Conservation (phyloP, 352 stramenopile species). For the Phytophthora brassicae region DNA sequence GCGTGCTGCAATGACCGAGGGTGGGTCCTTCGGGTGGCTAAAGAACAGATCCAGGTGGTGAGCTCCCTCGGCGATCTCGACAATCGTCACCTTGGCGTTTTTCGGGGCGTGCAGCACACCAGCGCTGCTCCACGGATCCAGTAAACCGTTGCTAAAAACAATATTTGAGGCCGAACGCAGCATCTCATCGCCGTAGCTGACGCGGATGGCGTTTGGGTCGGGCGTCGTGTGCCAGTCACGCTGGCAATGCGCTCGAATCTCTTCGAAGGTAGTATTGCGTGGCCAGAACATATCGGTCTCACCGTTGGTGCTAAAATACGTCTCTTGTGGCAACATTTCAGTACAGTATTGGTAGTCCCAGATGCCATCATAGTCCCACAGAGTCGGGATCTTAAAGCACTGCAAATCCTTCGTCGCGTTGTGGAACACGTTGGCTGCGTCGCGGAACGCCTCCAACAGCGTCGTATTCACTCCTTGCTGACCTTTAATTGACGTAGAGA, state of each 20-base stretch:
- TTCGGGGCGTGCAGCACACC: conserved; percentile 73
- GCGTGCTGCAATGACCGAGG: conserved; percentile 71
- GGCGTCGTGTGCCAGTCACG: conserved; percentile 64
- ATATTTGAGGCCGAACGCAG: conserved; percentile 89
- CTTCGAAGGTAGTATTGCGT: conserved; percentile 57
- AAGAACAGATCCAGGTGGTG: conserved; percentile 95
- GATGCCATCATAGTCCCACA: conserved; percentile 82
- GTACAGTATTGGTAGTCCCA: conserved; percentile 94
- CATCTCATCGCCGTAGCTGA: conserved; percentile 69
- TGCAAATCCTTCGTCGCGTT: conserved; percentile 78
- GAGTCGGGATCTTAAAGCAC: conserved; percentile 76
- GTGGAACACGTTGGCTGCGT: conserved; percentile 86
- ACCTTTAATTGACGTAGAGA: conserved; percentile 30
- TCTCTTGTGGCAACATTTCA: conserved; percentile 89
- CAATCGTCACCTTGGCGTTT: conserved; percentile 58
- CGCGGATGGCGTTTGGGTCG: conserved; percentile 73
- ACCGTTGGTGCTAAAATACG: conserved; percentile 89
- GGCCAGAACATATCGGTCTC: conserved; percentile 93
- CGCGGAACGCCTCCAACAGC: conserved; percentile 53
- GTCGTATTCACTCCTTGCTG: conserved; percentile 18
- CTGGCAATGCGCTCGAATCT: conserved; percentile 67
- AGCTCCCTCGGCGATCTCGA: conserved; percentile 76
- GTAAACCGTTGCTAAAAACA: conserved; percentile 93
- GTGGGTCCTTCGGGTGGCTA: conserved; percentile 82
- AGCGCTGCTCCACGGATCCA: conserved; percentile 93